Conservation (phyloP, 176 grass and related monocot species). For the Tillandsia leiboldiana region DNA sequence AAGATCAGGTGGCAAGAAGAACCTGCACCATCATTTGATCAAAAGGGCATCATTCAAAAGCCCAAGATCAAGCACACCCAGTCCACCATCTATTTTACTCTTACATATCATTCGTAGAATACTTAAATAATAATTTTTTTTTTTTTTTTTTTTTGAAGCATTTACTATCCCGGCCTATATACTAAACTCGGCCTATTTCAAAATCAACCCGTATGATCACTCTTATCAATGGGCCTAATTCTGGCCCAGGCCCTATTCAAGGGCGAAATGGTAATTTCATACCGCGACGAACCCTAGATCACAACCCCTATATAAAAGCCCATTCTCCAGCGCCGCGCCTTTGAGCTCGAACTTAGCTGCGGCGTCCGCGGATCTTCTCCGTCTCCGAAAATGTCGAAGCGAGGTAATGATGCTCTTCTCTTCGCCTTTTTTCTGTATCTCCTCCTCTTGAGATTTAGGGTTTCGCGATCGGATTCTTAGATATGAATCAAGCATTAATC, state of each 20-base stretch:
- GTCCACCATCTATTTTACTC: too few relatives aligned
- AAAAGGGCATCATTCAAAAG: too few relatives aligned
- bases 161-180: too few relatives aligned
- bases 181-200: too few relatives aligned
- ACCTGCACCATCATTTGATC: too few relatives aligned
- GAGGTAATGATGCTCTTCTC: background rate
- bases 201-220: too few relatives aligned
- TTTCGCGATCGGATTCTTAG: background rate
- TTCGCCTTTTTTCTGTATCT: background rate
- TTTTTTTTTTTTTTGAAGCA: too few relatives aligned
- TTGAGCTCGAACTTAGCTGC: background rate
- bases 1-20: too few relatives aligned
- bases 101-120: too few relatives aligned
- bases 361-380: background rate
- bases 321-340: background rate
- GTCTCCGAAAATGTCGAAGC: background rate
- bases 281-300: background rate
- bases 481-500: background rate
- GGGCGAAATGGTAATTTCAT: constrained; percentile 1
- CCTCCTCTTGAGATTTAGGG: background rate
- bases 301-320: background rate
- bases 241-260: background rate
- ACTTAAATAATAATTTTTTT: too few relatives aligned
- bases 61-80: too few relatives aligned
- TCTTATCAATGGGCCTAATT: too few relatives aligned